Conservation (phyloP, 495 filamentous ascomycete genomes). For the Aspergillus sclerotioniger region DNA sequence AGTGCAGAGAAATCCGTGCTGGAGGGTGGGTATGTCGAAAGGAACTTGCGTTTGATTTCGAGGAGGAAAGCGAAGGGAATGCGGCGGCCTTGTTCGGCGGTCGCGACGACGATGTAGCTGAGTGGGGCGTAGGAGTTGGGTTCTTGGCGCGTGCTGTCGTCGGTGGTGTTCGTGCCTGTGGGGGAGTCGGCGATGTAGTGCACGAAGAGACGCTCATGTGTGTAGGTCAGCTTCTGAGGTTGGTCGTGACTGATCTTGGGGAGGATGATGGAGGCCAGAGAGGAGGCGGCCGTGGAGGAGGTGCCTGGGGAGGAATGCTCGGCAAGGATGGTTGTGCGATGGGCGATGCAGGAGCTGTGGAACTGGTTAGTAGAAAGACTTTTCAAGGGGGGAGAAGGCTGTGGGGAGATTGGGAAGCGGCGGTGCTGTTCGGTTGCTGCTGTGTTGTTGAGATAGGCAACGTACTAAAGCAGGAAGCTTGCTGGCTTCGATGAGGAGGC, state of each 20-base stretch:
- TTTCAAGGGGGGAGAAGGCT: conserved; percentile 25
- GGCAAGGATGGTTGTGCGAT: conserved; percentile 85
- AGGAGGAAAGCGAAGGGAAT: conserved; percentile 91
- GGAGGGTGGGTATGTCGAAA: conserved; percentile 66
- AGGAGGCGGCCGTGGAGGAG: conserved; percentile 69
- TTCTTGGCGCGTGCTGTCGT: conserved; percentile 30
- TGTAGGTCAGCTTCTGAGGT: conserved; percentile 90
- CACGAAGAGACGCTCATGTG: conserved; percentile 84
- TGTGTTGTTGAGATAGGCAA: conserved; percentile 10
- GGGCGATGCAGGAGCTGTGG: conserved; percentile 80
- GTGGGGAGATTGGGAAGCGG: background rate
- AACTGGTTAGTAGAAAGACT: background rate
- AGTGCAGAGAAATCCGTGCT: conserved; percentile 70
- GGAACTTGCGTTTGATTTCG: conserved; percentile 86
- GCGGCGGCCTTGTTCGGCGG: conserved; percentile 73
- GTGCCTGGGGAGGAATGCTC: conserved; percentile 79
- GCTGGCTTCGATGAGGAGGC: conserved; percentile 60
- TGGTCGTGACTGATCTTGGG: conserved; percentile 84
- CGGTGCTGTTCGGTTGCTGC: background rate
- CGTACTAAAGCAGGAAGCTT: conserved; percentile 79
- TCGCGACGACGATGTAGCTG: conserved; percentile 82
- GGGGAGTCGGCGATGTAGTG: conserved; percentile 92
- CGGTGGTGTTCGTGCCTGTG: conserved; percentile 43
- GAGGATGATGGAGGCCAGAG: conserved; percentile 90
- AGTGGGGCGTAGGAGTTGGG: conserved; percentile 67